Base-by-base conservation (phyloP, 2,329 filamentous ascomycete genomes). In the Xylariaceae sp. region DNA sequence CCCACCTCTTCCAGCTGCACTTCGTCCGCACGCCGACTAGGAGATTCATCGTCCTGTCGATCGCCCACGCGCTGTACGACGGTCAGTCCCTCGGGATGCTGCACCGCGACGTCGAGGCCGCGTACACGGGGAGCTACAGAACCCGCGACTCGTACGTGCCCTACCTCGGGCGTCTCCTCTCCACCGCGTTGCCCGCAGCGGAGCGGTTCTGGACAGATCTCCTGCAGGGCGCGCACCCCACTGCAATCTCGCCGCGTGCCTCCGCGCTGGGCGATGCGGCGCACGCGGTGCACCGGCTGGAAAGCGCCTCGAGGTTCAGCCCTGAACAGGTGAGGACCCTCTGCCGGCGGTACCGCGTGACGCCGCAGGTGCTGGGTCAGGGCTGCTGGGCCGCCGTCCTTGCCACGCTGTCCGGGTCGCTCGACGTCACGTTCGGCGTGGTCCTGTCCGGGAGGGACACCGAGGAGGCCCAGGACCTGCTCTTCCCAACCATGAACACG, bases 401-500 rank as follows among this genome's bases (percentile, higher is more conserved):
- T 2, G 78, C 85, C 1, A 69, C 72, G 0, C 67, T 75, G 29
- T 67, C 73, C 1, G 60, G 67, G 3, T 73, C 72, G 1, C 68
- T 93, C 0, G 88, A 94, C 44, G 72, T 94, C 4, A 70, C 77
- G 0, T 94, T 92, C 51, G 90, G 90, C 1, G 75, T 85, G 0
- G 81, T 95, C 1, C 65, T 94, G 10, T 88, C 87, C 0, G 89
- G 90, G 12, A 74, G 90, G n/a, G 85, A 92, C 36, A 77, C 76
- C 8, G 79, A 83, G 29, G 70, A 74, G 12, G 72, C 77, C 0
- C 73, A 83, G 27, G 57, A 73, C 17, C 58, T 90, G 10, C 68
- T 89, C 51, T 95, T 94, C 49, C 90, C 89, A 0, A 86, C 83
- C 0, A 94, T 95, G 84, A 95, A 94, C 51, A 94, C 89, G 0